These are phyloP conservation scores for Taxillus chinensis DNA, from an alignment of 164 flowering plant genomes.

Conservation along the genomic window DNA sequence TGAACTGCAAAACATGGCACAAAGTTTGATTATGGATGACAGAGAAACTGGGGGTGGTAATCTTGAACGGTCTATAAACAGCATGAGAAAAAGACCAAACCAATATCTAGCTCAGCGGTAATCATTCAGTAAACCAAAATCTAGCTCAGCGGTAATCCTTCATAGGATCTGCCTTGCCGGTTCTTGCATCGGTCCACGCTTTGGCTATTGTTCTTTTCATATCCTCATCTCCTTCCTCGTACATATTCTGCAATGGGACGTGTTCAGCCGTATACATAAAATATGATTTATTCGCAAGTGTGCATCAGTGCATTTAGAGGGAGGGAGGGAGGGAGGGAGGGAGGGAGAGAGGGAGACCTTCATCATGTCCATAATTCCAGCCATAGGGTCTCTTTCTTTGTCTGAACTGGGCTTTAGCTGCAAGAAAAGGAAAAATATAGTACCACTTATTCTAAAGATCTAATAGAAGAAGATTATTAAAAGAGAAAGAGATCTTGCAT, in stretches of 20 bases:
- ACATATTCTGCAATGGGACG: conserved; percentile 69
- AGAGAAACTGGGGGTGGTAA: no score
- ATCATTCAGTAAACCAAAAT: no score
- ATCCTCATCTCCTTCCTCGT: conserved; percentile 94
- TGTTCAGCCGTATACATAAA: not conserved
- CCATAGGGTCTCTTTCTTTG: conserved; percentile 82
- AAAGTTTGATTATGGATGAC: no score
- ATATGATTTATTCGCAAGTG: not conserved
- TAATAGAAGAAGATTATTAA: not conserved
- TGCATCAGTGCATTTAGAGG: not conserved
- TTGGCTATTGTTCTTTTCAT: conserved; percentile 93
- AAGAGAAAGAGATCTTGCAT: not conserved
- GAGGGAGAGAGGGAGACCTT: conserved; percentile 33
- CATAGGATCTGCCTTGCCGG: conserved; percentile 75
- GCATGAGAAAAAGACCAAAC: no score
- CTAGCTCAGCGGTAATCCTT: conserved; percentile 22
- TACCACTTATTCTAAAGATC: not conserved
- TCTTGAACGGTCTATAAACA: no score
- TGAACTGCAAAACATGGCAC: no score
- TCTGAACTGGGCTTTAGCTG: conserved; percentile 76
- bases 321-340: not conserved
- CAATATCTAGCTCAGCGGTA: no score
- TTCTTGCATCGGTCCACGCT: conserved; percentile 94
- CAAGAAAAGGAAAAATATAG: conserved; percentile 3
- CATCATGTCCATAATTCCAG: conserved; percentile 96